phyloP scores from a whole-genome alignment of 1,139 yeast species.

The Candida mesenterica region DNA sequence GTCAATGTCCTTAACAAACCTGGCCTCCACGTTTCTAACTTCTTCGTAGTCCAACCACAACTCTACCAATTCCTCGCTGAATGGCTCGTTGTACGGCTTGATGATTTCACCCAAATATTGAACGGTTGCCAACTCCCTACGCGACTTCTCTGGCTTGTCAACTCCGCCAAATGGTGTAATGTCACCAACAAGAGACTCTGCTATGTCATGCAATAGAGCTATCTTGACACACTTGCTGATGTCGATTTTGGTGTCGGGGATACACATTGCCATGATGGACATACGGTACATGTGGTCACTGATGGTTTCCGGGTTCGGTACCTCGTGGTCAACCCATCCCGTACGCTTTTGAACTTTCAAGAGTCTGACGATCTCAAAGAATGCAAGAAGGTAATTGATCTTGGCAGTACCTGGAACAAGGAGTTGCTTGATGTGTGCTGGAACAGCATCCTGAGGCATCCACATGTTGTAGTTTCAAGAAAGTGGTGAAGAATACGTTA shows the following conservation, averaged over 20 bases:
- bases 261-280: constrained; percentile 78
- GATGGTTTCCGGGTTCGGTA: constrained; percentile 69
- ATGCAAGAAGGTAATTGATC: constrained; percentile 58
- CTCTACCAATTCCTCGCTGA: constrained; percentile 65
- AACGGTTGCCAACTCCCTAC: constrained; percentile 77
- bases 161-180: constrained; percentile 83
- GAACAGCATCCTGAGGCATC: constrained; percentile 63
- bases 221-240: constrained; percentile 70
- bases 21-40: constrained; percentile 76
- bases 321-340: constrained; percentile 85
- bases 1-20: constrained; percentile 90
- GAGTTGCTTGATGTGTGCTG: constrained; percentile 45
- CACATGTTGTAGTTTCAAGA: constrained; percentile 36
- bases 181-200: constrained; percentile 92
- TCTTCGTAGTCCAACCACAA: constrained; percentile 92
- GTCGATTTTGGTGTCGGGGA: constrained; percentile 45
- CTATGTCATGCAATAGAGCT: constrained; percentile 89
- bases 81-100: constrained; percentile 58
- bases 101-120: constrained; percentile 62
- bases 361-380: constrained; percentile 71
- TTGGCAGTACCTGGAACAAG: constrained; percentile 23
- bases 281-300: constrained; percentile 97
- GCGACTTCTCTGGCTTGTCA: constrained; percentile 68
- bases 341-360: constrained; percentile 84
- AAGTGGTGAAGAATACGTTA: too few species aligned